phyloP scores from a whole-genome alignment of 2,329 filamentous ascomycete genomes.

The Colletotrichum eremochloae region DNA sequence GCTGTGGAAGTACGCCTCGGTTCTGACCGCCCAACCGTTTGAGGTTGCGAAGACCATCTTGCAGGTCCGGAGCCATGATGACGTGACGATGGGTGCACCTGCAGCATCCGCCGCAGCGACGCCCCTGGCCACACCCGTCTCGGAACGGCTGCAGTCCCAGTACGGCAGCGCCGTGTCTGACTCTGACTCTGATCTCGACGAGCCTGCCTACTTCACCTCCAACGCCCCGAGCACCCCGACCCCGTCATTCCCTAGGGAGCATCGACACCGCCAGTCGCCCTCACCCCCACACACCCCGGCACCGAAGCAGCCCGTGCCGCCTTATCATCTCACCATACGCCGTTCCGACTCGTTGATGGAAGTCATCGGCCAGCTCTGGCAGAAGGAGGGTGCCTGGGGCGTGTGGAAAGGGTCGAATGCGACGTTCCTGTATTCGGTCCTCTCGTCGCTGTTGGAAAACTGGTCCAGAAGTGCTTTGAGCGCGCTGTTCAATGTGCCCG shows the following conservation, averaged over 20 bases:
- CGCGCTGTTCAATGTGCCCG: conserved; percentile 89
- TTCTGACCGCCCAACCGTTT: conserved; percentile 93
- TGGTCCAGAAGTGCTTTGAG: conserved; percentile 94
- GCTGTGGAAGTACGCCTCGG: conserved; percentile 90
- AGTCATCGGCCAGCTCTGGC: conserved; percentile 88
- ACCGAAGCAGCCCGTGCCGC: conserved; percentile 52
- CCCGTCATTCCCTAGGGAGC: conserved; percentile 54
- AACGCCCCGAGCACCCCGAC: conserved; percentile 68
- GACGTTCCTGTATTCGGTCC: conserved; percentile 90
- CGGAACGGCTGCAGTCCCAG: conserved; percentile 50
- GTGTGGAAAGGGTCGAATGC: conserved; percentile 96
- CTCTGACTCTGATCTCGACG: conserved; percentile 79
- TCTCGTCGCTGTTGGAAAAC: conserved; percentile 89
- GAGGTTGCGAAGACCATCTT: conserved; percentile 96
- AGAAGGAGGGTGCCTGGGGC: conserved; percentile 89
- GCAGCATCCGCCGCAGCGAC: conserved; percentile 44
- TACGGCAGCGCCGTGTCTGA: conserved; percentile 61
- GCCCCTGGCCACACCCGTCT: conserved; percentile 46
- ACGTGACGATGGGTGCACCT: conserved; percentile 44
- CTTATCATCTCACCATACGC: conserved; percentile 77
- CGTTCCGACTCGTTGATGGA: conserved; percentile 86
- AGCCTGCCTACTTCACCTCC: conserved; percentile 88
- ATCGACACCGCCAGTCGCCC: conserved; percentile 48
- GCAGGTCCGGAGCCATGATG: conserved; percentile 77
- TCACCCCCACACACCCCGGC: conserved; percentile 53